Evolutionary conservation across 1,139 yeast species (phyloP), one percentile per base, ranked within the genome.

Genomic region (Suhomyces wounanorum): DNA sequence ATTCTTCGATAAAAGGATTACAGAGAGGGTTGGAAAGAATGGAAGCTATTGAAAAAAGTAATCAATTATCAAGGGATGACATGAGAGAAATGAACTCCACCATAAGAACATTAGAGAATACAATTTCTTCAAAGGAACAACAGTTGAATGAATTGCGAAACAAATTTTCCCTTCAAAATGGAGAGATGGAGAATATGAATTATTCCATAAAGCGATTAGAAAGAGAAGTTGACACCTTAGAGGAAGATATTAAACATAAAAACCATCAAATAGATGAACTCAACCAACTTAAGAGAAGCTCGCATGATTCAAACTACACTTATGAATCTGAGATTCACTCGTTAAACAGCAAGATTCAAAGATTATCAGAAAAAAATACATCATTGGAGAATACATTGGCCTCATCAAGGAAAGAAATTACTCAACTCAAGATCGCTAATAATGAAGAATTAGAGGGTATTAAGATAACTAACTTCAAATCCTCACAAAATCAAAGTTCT

Each of bases 241-340:
- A 57, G 42, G 55, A 54, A 31, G 59, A 54, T 14, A 17, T 56
- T 8, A 48, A 43, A 3, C 45, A 40, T 30, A 55, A 50, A 40
- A 47, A 53, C 38, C 47, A 52, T 21, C 53, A 55, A 28, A 44
- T 57, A 11, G 48, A 51, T n/a, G 58, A 54, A 31, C 43, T 57
- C 13, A 48, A 47, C 25, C 45, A 46, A 30, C 40, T 49, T 21
- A 50, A 47, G 14, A 49, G 49, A 10, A 37, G 50, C 3, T 45
- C 53, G 7, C 40, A 43, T 17, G 43, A 40, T n/a, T 40, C 50
- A 16, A 51, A 49, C 18, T 45, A 43, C 38, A 47, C 47, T 8
- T 49, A 47, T 38, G 56, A 53, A 41, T 33, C 55, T 2, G 54
- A 56, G 40, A 44, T 55, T 11, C 54, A 52, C 8, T 35, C 53